Percentiles rank a stretch among this genome's conserved stretches.
Evolutionary conservation across 2,329 filamentous ascomycete genomes (phyloP).

Genomic region (Aspergillus fijiensis): DNA sequence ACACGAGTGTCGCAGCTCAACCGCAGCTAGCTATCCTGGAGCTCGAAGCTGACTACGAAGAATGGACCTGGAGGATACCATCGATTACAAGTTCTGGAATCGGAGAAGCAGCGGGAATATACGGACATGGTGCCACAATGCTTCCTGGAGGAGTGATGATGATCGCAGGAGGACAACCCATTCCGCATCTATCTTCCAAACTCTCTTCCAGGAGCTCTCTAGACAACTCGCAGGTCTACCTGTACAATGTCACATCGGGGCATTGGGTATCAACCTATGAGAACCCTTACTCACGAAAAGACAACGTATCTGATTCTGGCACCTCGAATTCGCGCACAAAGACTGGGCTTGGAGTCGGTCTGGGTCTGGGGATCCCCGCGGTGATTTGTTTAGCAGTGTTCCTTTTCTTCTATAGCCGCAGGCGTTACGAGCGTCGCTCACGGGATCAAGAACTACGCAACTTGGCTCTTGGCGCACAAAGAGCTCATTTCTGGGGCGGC

Average conservation of each 20-base stretch:
- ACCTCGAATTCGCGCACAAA: slow-evolving; percentile 40
- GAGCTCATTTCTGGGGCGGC: slow-evolving; percentile 43
- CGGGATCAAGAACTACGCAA: slow-evolving; percentile 58
- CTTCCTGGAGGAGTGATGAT: slow-evolving; percentile 63
- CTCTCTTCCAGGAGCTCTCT: slow-evolving; percentile 32
- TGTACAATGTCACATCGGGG: slow-evolving; percentile 63
- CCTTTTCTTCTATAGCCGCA: slow-evolving; percentile 53
- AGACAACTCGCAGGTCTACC: slow-evolving; percentile 50
- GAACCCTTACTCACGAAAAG: slow-evolving; percentile 38
- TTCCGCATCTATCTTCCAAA: slow-evolving; percentile 42
- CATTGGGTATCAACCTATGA: slow-evolving; percentile 59
- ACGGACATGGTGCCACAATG: slow-evolving; percentile 62
- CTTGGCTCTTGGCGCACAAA: slow-evolving; percentile 52
- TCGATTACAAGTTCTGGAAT: slow-evolving; percentile 41
- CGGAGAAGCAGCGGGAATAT: slow-evolving; percentile 51
- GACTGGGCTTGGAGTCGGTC: slow-evolving; percentile 62
- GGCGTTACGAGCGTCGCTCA: slow-evolving; percentile 41
- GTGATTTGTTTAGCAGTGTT: slow-evolving; percentile 50
- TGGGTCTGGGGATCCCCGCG: slow-evolving; percentile 62
- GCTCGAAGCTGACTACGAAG: slow-evolving; percentile 70
- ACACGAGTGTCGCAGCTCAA: slow-evolving; percentile 69
- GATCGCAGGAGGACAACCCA: slow-evolving; percentile 59
- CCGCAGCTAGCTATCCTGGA: slow-evolving; percentile 79
- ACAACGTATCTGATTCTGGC: slow-evolving; percentile 16
- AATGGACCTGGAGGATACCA: slow-evolving; percentile 48